A percentile compares a stretch with the other conserved stretches of the same genome.
Conservation (phyloP, 352 stramenopile genomes). For the Phytophthora aleatoria region DNA sequence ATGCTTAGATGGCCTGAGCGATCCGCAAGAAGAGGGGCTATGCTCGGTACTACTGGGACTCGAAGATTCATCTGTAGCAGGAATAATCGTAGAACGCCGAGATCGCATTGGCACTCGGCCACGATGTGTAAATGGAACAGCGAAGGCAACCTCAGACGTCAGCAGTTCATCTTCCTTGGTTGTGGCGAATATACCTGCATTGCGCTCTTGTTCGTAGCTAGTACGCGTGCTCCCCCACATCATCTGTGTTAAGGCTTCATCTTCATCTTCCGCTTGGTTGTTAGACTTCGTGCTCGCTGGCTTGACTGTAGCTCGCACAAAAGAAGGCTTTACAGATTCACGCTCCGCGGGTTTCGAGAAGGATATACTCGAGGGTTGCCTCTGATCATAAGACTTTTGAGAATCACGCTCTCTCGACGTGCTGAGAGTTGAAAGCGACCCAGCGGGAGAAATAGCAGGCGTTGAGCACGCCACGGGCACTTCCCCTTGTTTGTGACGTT, state of each 20-base stretch:
- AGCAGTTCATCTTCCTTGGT: not conserved
- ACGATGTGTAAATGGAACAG: conserved; percentile 22
- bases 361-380: not conserved
- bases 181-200: not conserved
- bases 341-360: not conserved
- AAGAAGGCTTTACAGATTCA: not conserved
- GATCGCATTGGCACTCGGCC: conserved; percentile 51
- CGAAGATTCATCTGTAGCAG: conserved; percentile 5
- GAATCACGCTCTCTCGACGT: not conserved
- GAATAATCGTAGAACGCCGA: not conserved
- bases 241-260: conserved; percentile 10
- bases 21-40: not conserved
- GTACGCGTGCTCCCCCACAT: conserved; percentile 22
- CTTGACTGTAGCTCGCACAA: not conserved
- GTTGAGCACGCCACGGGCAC: too few species aligned
- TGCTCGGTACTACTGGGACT: not conserved
- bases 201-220: conserved; percentile 16
- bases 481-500: not conserved
- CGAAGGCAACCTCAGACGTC: not conserved
- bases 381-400: not conserved
- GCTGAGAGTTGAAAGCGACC: not conserved
- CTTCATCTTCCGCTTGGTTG: conserved; percentile 10
- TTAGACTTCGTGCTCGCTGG: not conserved
- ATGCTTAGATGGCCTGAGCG: not conserved
- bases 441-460: not conserved